A percentile compares a stretch with the other conserved stretches of the same genome.
Evolutionary conservation across 495 filamentous ascomycete genomes (phyloP).

Genomic region (Annulohypoxylon maeteangense): DNA sequence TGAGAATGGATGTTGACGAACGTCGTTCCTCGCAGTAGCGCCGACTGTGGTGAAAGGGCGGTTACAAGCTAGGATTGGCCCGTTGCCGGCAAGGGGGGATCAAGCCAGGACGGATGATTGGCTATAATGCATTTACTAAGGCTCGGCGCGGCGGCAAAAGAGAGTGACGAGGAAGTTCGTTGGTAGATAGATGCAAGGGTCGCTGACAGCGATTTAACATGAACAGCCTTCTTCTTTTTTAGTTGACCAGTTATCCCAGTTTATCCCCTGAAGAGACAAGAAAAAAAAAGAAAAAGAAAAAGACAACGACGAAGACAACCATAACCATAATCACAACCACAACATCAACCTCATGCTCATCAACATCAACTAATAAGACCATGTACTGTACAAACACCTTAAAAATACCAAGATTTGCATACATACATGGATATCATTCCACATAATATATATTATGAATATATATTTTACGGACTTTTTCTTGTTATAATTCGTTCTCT

Average conservation of each 20-base stretch:
- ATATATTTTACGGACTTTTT: neutral
- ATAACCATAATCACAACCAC: too few relatives aligned
- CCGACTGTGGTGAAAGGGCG: slow-evolving; percentile 43
- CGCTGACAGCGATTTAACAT: slow-evolving; percentile 28
- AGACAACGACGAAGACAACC: neutral
- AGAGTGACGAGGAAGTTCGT: slow-evolving; percentile 44
- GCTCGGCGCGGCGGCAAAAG: slow-evolving; percentile 45
- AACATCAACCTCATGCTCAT: too few relatives aligned
- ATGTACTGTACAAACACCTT: slow-evolving; percentile 1
- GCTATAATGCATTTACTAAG: slow-evolving; percentile 40
- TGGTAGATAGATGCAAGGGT: slow-evolving; percentile 45
- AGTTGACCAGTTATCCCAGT: neutral
- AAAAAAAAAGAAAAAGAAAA: neutral
- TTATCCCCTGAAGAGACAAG: neutral
- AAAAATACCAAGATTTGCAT: neutral
- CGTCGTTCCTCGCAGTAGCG: slow-evolving; percentile 48
- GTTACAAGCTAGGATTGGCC: slow-evolving; percentile 32
- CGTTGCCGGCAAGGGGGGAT: slow-evolving; percentile 37
- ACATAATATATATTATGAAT: neutral
- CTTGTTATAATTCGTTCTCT: neutral
- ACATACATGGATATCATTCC: neutral
- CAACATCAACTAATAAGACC: neutral
- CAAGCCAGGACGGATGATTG: slow-evolving; percentile 40
- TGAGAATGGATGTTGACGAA: slow-evolving; percentile 45
- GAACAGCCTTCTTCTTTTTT: slow-evolving; percentile 16